Base-by-base conservation (phyloP, 495 filamentous ascomycete species). In the Penicillium ochrochloron region DNA sequence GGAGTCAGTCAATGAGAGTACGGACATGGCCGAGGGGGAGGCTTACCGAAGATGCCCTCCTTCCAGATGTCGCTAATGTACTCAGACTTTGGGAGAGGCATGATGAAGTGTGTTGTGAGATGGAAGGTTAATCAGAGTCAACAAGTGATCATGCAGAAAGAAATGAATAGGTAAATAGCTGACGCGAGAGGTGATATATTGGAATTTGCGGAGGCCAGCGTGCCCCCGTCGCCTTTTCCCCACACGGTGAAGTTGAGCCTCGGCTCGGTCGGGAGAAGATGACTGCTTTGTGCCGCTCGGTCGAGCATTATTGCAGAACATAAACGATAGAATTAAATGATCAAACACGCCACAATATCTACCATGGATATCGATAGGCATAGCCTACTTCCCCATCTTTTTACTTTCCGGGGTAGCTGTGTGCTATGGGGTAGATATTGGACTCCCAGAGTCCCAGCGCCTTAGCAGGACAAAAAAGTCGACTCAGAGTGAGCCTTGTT, bases 11-110 rank as follows among this genome's bases (percentile, higher is more conserved):
- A 10, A 27, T 23, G 21, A 17, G 2, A 31, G 19, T 31, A 29
- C 14, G 17, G 39, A 14, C 5, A 29, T 27, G 19, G 19, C 56
- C 6, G 17, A 31, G 42, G 48, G 14, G 23, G 17, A 15, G 11
- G 44, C 66, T 35, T 67, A 94, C 92, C 83, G 70, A 96, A 97
- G 57, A 96, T 87, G 62, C 89, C 91, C 80, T 94, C 89, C 62
- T 85, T 89, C 93, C 93, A 97, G 65, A 88, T 84, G 53, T 86
- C 79, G 75, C 91, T 94, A 55, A 97, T 71, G 66, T 93, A 96
- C 51, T 92, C 85, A 35, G 84, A 85, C 70, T 86, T 88, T 25
- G 86, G 80, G 55, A 93, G 72, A 31, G 90, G 78, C 92, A 80
- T 80, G 65, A 55, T 64, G 50, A 29, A 41, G 17, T 33, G 51